These are phyloP conservation scores for Ostreobium quekettii DNA, from an alignment of 139 green algal genomes.

Conservation along the genomic window DNA sequence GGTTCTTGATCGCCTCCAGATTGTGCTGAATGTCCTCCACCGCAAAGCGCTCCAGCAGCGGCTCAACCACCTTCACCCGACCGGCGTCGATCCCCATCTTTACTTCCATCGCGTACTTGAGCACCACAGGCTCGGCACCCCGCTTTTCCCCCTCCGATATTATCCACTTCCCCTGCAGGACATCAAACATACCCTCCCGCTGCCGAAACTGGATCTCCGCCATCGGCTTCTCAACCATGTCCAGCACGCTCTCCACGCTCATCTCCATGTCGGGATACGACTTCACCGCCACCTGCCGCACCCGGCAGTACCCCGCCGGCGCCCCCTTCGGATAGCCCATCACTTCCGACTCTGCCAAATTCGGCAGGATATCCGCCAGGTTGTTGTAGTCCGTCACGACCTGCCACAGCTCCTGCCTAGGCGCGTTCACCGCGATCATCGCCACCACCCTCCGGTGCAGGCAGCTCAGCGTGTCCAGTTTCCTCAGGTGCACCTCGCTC, in stretches of 20 bases:
- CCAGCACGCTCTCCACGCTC: constrained; percentile 43
- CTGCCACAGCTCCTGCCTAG: background rate
- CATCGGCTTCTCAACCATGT: constrained; percentile 39
- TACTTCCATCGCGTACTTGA: constrained; percentile 57
- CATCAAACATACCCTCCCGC: constrained; percentile 38
- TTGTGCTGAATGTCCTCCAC: background rate
- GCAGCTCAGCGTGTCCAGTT: background rate
- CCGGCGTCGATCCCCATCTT: constrained; percentile 25
- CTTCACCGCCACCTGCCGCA: constrained; percentile 46
- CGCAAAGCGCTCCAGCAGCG: constrained; percentile 40
- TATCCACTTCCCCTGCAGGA: constrained; percentile 57
- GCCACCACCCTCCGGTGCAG: constrained; percentile 2
- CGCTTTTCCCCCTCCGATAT: constrained; percentile 21
- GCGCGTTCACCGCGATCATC: background rate
- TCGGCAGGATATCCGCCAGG: constrained; percentile 15
- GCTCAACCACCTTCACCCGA: constrained; percentile 42
- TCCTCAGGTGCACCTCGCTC: constrained; percentile 15
- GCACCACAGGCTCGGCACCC: constrained; percentile 14
- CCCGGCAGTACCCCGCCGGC: background rate
- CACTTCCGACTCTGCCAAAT: constrained; percentile 4
- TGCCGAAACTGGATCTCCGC: constrained; percentile 53
- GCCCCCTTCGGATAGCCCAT: background rate
- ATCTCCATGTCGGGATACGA: constrained; percentile 48
- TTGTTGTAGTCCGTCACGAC: constrained; percentile 14
- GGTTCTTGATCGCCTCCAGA: background rate